These are phyloP conservation scores for Phytophthora sp. DNA, from an alignment of 352 stramenopile genomes.

Conservation along the genomic window DNA sequence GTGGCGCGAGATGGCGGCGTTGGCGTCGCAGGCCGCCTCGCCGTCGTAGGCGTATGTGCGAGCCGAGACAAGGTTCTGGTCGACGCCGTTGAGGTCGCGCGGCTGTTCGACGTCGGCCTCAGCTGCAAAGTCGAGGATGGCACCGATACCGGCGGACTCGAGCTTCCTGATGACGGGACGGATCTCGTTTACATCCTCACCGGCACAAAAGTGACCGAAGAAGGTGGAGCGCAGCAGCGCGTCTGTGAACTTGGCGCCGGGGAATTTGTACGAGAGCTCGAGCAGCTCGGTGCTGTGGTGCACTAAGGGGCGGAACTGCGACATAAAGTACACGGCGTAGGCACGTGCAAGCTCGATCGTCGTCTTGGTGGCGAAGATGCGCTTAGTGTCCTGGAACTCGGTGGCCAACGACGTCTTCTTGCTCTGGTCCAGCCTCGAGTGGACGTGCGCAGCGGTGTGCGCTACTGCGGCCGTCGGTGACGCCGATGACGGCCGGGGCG, in stretches of 20 bases:
- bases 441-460: slow-evolving; percentile 1
- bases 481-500: slow-evolving; percentile 23
- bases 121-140: slow-evolving; percentile 98
- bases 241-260: slow-evolving; percentile 88
- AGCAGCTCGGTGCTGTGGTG: slow-evolving; percentile 89
- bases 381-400: slow-evolving; percentile 83
- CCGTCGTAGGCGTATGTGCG: slow-evolving; percentile 97
- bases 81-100: slow-evolving; percentile 77
- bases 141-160: slow-evolving; percentile 85
- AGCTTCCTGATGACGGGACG: slow-evolving; percentile 82
- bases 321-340: slow-evolving; percentile 89
- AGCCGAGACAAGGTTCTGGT: slow-evolving; percentile 84
- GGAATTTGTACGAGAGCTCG: slow-evolving; percentile 81
- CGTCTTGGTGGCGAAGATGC: slow-evolving; percentile 84
- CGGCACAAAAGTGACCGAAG: slow-evolving; percentile 98
- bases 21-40: slow-evolving; percentile 93
- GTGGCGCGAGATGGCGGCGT: slow-evolving; percentile 86
- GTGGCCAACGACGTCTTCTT: slow-evolving; percentile 23
- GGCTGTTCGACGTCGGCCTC: slow-evolving; percentile 91
- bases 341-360: slow-evolving; percentile 88
- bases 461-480: slow-evolving; percentile 22
- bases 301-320: slow-evolving; percentile 87
- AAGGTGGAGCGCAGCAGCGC: slow-evolving; percentile 92
- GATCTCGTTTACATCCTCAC: slow-evolving; percentile 89
- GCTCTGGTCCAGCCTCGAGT: slow-evolving; percentile 12